Evolutionary conservation across 345 rosid genomes (phyloP), one percentile per base, ranked within the genome.

Genomic region (Hibiscus syriacus): DNA sequence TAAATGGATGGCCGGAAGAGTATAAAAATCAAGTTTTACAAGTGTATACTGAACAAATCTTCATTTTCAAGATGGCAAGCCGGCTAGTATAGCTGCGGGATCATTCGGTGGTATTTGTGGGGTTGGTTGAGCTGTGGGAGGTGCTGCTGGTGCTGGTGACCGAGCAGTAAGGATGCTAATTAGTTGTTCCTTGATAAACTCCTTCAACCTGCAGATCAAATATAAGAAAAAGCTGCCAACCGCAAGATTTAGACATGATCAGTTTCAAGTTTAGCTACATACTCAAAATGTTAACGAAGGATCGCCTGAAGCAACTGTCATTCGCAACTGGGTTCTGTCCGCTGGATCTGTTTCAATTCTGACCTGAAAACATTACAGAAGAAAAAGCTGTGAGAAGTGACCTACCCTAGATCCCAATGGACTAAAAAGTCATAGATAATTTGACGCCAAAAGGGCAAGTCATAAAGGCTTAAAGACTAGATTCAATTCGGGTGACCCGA

Each of bases 331-430:
- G 29, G 99, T 92, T 82, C 92, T 87, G 73, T 95, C 99, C 3
- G 99, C 89, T 14, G 98, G 99, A 72, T 95, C 99, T 38, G 99
- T 95, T 80, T 95, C 99, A 27, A 95, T 82, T 82, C 99, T 85
- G 20, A 76, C 66, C 99, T 95, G 96, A 65, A n/a, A 49, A 73
- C 34, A 63, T 55, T 39, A 67, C 17, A 69, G 38, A 26, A 50
- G 26, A 26, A 22, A 1, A 56, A 0, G 48, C 29, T 66, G 29
- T 43, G 1, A 58, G 53, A 29, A 41, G 12, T 41, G 67, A 43
- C 67, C 7, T 43, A 43, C 36, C 14, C 36, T 3, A 43, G 13
- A 41, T 20, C 12, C 2, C 19, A 34, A 59, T 19, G 46, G 46
- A 32, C 16, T 17, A 54, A 9, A 46, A 49, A 25, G 56, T 46